Evolutionary conservation across 768 basidiomycete genomes (phyloP), one percentile per base, ranked within the genome.

Genomic region (Termitomyces sp.): DNA sequence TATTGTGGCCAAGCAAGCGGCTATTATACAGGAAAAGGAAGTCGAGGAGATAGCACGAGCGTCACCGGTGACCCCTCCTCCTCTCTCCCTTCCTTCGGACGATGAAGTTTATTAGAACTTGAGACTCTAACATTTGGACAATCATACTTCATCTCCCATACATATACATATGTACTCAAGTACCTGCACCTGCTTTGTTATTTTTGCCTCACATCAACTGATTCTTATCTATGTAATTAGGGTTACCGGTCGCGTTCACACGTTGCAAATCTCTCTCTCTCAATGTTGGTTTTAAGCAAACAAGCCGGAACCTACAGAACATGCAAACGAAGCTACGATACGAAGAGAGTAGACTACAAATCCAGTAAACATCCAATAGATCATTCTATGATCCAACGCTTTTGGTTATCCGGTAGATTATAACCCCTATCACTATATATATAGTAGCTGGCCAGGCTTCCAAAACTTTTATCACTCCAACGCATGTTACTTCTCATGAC

Each of bases 341-440:
- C 12, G 14, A 48, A 53, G 39, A 53, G 6, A 34, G 14, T 42
- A n/a, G 16, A 46, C 22, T 36, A 36, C n/a, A 56, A 56, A 31
- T 29, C 32, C 34, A 37, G 39, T 16, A 51, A 50, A 49, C 8
- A 50, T 22, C 16, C 12, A 36, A 37, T 53, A 31, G 44, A 63
- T 78, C 68, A 84, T 69, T 84, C 82, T 58, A 85, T 83, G 58
- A 82, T 73, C 83, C 82, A 84, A 53, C 82, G 79, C 62, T 76
- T 75, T 59, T 71, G 68, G 53, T 72, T 71, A 52, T 70, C 64
- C 39, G 65, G 69, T 39, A 73, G 74, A 51, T 64, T 64, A 54
- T 74, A 67, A 51, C 64, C 63, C 27, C 63, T 61, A 52, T 73
- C 69, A 32, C 65, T 66, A 42, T 71, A 68, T 20, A 70, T 67